Conservation (phyloP, 1,139 yeast genomes). For the Oligophagozyma castellii region DNA sequence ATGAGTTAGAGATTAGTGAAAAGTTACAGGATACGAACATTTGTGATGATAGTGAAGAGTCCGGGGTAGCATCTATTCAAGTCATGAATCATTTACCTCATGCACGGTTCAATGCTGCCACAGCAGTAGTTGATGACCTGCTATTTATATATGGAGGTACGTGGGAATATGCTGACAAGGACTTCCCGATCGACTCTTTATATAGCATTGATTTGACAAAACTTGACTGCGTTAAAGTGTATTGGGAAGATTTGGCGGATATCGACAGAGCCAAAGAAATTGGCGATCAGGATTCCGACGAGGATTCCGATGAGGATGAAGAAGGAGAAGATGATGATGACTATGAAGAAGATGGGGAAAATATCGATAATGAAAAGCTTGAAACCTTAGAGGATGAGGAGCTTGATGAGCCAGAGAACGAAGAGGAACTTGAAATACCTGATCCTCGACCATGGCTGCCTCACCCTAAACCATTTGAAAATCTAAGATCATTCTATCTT, state of each 20-base stretch:
- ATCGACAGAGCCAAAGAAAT: slow-evolving; percentile 41
- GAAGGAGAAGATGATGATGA: slow-evolving; percentile 46
- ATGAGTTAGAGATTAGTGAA: slow-evolving; percentile 29
- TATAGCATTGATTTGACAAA: slow-evolving; percentile 78
- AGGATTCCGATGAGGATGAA: slow-evolving; percentile 53
- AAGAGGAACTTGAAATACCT: slow-evolving; percentile 50
- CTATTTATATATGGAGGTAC: slow-evolving; percentile 86
- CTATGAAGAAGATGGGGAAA: slow-evolving; percentile 38
- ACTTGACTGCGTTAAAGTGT: slow-evolving; percentile 75
- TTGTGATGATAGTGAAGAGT: slow-evolving; percentile 22
- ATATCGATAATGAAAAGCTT: slow-evolving; percentile 37
- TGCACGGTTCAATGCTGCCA: slow-evolving; percentile 74
- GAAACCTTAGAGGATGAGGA: slow-evolving; percentile 33
- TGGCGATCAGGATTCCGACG: slow-evolving; percentile 48
- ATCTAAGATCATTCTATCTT: slow-evolving; percentile 66
- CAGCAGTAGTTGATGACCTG: slow-evolving; percentile 75
- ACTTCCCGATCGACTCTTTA: slow-evolving; percentile 70
- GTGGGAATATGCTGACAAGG: slow-evolving; percentile 80
- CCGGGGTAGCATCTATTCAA: slow-evolving; percentile 19
- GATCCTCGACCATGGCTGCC: slow-evolving; percentile 95
- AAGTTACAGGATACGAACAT: slow-evolving; percentile 25
- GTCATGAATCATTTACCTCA: slow-evolving; percentile 60
- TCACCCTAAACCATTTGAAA: slow-evolving; percentile 92
- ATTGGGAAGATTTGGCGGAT: slow-evolving; percentile 74
- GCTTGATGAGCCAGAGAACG: slow-evolving; percentile 46